Conservation (phyloP, 768 basidiomycete genomes). For the Xanthoconium stramineum region DNA sequence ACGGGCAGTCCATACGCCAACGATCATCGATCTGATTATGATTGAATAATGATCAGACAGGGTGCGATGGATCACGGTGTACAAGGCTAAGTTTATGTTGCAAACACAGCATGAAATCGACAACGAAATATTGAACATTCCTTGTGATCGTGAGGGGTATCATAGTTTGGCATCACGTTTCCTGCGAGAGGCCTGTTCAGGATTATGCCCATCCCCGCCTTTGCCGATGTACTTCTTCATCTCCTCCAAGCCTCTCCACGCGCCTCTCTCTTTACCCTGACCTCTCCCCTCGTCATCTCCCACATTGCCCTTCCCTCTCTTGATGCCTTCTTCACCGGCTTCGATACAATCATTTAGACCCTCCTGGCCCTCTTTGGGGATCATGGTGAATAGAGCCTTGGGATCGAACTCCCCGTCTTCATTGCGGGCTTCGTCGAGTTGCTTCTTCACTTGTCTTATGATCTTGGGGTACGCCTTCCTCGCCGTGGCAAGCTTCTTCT, state of each 20-base stretch:
- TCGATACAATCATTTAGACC: conserved; percentile 1
- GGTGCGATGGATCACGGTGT: too few relatives aligned
- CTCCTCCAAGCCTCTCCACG: conserved; percentile 10
- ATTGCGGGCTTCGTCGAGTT: conserved; percentile 1
- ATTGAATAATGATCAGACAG: too few relatives aligned
- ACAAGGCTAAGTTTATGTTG: too few relatives aligned
- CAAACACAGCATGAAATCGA: not conserved
- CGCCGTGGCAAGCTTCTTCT: conserved; percentile 18
- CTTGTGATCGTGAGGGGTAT: conserved; percentile 6
- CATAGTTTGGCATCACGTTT: conserved; percentile 26
- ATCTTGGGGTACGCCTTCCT: conserved; percentile 16
- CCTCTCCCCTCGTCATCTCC: not conserved
- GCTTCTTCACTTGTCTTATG: conserved; percentile 7
- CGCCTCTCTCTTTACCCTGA: conserved; percentile 4
- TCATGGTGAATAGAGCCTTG: conserved; percentile 5
- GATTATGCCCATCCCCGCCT: conserved; percentile 6
- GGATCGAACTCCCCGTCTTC: conserved; percentile 7
- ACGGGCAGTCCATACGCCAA: too few relatives aligned
- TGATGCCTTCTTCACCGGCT: conserved; percentile 3
- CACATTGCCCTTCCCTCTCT: not conserved
- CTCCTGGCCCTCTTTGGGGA: conserved; percentile 8
- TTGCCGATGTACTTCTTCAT: conserved; percentile 4
- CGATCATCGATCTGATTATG: too few relatives aligned
- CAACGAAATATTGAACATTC: not conserved
- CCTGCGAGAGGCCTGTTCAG: conserved; percentile 5